phyloP scores from a whole-genome alignment of 164 flowering plant species.

The Houttuynia cordata region DNA sequence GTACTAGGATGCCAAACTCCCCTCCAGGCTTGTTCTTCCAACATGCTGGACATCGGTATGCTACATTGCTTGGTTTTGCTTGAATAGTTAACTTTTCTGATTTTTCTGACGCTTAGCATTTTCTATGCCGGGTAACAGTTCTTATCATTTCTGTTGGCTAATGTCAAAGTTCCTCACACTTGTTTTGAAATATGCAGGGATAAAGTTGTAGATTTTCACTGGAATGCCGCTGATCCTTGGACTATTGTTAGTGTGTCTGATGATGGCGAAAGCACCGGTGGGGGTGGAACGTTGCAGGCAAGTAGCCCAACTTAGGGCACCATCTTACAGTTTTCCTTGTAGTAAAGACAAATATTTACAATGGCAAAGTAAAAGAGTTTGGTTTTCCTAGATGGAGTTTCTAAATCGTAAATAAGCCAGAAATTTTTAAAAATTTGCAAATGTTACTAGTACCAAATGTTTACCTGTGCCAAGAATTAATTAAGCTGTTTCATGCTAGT shows the following conservation, averaged over 20 bases:
- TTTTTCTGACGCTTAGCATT: neutral
- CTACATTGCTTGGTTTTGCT: neutral
- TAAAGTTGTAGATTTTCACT: conserved; percentile 54
- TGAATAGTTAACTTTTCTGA: neutral
- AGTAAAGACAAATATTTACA: neutral
- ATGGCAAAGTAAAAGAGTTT: neutral
- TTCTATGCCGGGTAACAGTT: neutral
- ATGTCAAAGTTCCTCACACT: neutral
- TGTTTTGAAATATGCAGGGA: conserved; percentile 21
- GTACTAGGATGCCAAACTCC: conserved; percentile 24
- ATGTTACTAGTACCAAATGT: too few relatives aligned
- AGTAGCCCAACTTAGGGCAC: neutral
- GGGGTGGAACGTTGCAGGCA: conserved; percentile 59
- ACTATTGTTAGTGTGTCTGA: conserved; percentile 56
- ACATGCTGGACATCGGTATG: conserved; percentile 73
- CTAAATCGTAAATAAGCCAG: too few relatives aligned
- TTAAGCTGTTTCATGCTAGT: too few relatives aligned
- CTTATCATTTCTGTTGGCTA: neutral
- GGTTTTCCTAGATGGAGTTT: too few relatives aligned
- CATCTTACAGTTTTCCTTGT: neutral
- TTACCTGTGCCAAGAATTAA: too few relatives aligned
- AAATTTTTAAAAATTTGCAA: too few relatives aligned
- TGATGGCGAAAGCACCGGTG: conserved; percentile 49
- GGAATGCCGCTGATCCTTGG: conserved; percentile 54
- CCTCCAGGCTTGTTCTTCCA: conserved; percentile 68